These are phyloP conservation scores for Cruciata laevipes DNA, from an alignment of 257 asterid genomes.

Conservation along the genomic window DNA sequence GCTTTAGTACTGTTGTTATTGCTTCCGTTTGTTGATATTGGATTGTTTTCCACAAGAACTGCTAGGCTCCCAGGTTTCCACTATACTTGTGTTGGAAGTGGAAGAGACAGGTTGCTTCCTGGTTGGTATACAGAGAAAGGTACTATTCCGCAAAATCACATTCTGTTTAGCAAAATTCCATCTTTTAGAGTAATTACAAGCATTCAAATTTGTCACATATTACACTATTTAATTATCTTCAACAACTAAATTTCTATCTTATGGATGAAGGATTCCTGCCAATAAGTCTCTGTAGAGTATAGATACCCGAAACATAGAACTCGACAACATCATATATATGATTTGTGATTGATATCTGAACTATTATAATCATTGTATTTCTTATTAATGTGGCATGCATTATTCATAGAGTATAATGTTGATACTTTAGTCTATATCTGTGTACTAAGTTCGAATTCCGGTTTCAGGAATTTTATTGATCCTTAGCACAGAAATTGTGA, in stretches of 20 bases:
- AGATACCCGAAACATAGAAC: background rate
- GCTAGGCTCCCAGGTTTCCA: constrained; percentile 98
- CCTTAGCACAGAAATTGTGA: constrained; percentile 77
- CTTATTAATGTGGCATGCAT: too few species aligned
- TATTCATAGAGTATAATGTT: background rate
- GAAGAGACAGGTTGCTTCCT: constrained; percentile 92
- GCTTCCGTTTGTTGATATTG: background rate
- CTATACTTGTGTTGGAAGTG: constrained; percentile 93
- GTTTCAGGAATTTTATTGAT: constrained; percentile 71
- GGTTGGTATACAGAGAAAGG: constrained; percentile 99
- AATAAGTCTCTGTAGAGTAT: background rate
- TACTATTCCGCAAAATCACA: constrained; percentile 12
- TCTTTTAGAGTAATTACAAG: too few species aligned
- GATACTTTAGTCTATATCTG: background rate
- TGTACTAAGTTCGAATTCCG: constrained; percentile 21
- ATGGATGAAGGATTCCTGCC: background rate
- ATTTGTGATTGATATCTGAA: too few species aligned
- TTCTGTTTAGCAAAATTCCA: background rate
- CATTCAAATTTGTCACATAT: too few species aligned
- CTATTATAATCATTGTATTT: too few species aligned
- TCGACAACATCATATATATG: background rate
- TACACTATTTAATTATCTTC: background rate
- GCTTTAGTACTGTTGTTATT: background rate
- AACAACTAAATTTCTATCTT: background rate
- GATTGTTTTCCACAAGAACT: constrained; percentile 47